phyloP scores from a whole-genome alignment of 305 asterid species.

The Solanum hybrid region DNA sequence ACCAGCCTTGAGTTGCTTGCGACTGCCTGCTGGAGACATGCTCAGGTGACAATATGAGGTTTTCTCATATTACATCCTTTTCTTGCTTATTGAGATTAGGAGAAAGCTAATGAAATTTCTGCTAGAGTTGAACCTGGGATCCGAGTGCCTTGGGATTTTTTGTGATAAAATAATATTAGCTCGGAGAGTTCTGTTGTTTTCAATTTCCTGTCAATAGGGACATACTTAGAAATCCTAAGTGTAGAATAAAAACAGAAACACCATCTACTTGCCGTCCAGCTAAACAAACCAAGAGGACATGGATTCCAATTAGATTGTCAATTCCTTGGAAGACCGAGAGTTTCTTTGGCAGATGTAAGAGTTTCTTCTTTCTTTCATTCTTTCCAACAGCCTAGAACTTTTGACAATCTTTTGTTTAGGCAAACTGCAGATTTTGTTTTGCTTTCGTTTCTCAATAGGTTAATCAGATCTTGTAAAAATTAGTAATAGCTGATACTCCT shows the following conservation, averaged over 20 bases:
- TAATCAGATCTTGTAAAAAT: not conserved
- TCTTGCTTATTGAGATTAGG: not conserved
- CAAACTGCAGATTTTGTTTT: not conserved
- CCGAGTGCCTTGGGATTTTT: not conserved
- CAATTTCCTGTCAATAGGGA: not conserved
- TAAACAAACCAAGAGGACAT: not conserved
- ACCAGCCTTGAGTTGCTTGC: conserved; percentile 52
- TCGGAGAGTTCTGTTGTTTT: not conserved
- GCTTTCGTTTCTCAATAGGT: not conserved
- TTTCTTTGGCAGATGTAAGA: not conserved
- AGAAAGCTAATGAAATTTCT: not conserved
- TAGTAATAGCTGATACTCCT: not conserved
- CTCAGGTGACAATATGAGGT: conserved; percentile 40
- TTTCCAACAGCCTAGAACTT: not conserved
- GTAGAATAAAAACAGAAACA: not conserved
- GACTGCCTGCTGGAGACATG: conserved; percentile 51
- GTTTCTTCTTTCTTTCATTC: not conserved
- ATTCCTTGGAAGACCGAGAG: not conserved
- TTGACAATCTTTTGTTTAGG: not conserved
- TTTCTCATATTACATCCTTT: not conserved
- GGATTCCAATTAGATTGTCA: not conserved
- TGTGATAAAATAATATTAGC: not conserved
- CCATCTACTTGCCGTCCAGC: not conserved
- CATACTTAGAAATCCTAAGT: not conserved
- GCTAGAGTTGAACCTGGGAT: not conserved